Evolutionary conservation across 805 yeast genomes (phyloP), one percentile per base, ranked within the genome.

Genomic region (Vanderwaltozyma verrucispora): DNA sequence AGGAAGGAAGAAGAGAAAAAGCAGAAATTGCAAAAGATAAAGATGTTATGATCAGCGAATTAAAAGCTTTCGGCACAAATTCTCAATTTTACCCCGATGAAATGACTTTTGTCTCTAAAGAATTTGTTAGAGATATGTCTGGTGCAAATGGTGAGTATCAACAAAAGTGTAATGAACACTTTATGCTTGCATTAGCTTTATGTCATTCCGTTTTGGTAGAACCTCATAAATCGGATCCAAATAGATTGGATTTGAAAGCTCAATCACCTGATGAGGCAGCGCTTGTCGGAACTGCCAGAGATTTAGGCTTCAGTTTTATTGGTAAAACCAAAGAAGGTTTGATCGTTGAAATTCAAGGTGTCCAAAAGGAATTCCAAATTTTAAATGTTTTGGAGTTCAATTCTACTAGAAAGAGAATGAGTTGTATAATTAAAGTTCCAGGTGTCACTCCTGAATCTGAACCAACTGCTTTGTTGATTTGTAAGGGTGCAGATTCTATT

Each of bases 221-320:
- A 50, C 71, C 71, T 18, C 76, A 79, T 45, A 77, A 78, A 31
- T 67, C 67, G 15, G 68, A 75, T 46, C 76, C 84, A 2, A 70
- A 61, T 1, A 77, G 69, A 45, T 47, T 72, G 36, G 64, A 74
- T 19, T 62, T 80, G 30, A 77, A 80, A 49, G 92, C 94, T 0
- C 92, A 83, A 56, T 78, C 87, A 16, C 94, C 94, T 0, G 94
- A 83, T 67, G 94, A 83, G 58, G 87, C 88, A 17, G 94, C 94
- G 0, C 68, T 83, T 39, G 94, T 83, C 16, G 81, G 80, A 14
- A 81, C 94, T 9, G 92, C 92, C 0, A 70, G 88, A 54, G 80
- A 82, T 50, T 63, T 80, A 45, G 94, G 94, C 0, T 83, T 74
- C 56, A 69, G 72, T 28, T 81, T 80, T 53, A 54, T 71, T 16